Evolutionary conservation across 139 green algal species (phyloP).

Genomic region (Micractinium conductrix): DNA sequence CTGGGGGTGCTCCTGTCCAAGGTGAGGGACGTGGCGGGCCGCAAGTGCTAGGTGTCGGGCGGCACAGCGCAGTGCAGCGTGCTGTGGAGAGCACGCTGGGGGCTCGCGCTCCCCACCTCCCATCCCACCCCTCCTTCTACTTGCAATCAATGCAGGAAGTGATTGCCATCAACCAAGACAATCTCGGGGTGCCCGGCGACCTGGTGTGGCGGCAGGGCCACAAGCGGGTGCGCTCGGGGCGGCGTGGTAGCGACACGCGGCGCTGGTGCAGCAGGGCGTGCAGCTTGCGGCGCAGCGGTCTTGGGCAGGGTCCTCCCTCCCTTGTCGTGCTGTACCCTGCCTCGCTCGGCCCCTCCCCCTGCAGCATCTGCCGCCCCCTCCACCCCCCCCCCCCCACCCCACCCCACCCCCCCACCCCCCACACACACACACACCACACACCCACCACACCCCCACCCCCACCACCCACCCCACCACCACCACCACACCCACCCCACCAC

Average conservation of each 20-base stretch:
- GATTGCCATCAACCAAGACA: conserved; percentile 71
- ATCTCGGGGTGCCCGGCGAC: conserved; percentile 62
- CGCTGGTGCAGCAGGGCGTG: too few relatives aligned
- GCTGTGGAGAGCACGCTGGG: not conserved
- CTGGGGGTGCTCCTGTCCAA: conserved; percentile 40
- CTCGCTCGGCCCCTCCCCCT: too few relatives aligned
- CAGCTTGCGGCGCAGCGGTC: too few relatives aligned
- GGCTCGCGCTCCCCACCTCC: not conserved
- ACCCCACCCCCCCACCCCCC: too few relatives aligned
- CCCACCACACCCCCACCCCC: too few relatives aligned
- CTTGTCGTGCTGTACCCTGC: too few relatives aligned
- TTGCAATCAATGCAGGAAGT: conserved; percentile 45
- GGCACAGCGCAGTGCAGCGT: too few relatives aligned
- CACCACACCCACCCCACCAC: not conserved
- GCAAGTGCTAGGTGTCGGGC: not conserved
- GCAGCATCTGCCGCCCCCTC: too few relatives aligned
- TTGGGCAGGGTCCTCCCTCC: too few relatives aligned
- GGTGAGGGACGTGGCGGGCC: not conserved
- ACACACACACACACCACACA: too few relatives aligned
- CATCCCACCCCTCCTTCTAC: not conserved
- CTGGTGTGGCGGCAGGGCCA: conserved; percentile 59
- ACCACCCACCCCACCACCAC: not conserved
- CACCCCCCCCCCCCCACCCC: too few relatives aligned
- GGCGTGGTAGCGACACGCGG: too few relatives aligned
- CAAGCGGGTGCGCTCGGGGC: conserved; percentile 37